Evolutionary conservation across 1,139 yeast species (phyloP).

Genomic region (Pneumocystis canis): DNA sequence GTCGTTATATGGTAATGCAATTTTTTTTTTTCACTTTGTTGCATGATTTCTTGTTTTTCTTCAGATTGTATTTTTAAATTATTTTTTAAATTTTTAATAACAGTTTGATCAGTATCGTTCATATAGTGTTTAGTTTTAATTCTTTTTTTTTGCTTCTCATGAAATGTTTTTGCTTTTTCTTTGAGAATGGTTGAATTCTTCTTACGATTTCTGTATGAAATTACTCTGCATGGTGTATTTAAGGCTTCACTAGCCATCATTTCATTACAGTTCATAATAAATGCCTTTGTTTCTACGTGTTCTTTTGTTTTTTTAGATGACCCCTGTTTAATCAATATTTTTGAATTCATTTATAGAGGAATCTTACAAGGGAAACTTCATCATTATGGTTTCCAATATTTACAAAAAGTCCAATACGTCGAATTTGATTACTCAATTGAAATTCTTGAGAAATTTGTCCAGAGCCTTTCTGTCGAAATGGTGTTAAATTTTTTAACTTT

Average conservation of each 20-base stretch:
- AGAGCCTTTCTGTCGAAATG: background rate
- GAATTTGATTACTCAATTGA: background rate
- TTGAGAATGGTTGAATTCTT: background rate
- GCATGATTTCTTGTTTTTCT: background rate
- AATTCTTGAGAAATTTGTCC: background rate
- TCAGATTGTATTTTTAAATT: background rate
- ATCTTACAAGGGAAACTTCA: background rate
- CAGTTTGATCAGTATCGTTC: background rate
- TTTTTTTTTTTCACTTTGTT: background rate
- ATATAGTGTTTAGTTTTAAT: background rate
- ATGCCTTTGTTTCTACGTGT: background rate
- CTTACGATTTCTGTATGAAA: background rate
- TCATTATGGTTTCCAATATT: background rate
- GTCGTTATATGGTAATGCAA: background rate
- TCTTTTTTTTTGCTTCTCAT: background rate
- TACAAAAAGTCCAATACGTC: background rate
- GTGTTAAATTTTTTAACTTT: background rate
- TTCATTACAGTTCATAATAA: background rate
- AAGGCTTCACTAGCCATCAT: background rate
- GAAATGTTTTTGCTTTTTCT: background rate
- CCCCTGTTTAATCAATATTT: background rate
- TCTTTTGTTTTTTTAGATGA: background rate
- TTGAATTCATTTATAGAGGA: background rate
- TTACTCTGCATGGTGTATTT: no score
- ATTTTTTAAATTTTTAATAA: background rate